phyloP scores from a whole-genome alignment of 129 eudicot species.

The Cynara cardunculus region DNA sequence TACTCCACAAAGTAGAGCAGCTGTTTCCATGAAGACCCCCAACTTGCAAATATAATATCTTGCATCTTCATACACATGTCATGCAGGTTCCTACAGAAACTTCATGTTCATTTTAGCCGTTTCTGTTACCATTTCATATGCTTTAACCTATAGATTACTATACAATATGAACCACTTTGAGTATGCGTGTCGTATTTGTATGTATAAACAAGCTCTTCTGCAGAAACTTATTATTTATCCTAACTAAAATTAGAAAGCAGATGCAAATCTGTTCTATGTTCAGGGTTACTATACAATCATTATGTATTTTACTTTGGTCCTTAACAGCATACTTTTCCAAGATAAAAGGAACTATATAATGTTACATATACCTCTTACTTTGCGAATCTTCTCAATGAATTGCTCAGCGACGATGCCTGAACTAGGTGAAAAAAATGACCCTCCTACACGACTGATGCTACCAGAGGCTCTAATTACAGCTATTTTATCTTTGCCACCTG shows the following conservation, averaged over 20 bases:
- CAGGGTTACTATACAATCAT: background rate
- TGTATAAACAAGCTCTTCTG: background rate
- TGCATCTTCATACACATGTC: too few relatives aligned
- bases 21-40: too few relatives aligned
- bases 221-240: background rate
- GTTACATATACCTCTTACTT: conserved; percentile 50
- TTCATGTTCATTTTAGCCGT: too few relatives aligned
- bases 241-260: background rate
- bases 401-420: conserved; percentile 81
- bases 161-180: background rate
- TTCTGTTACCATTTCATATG: too few relatives aligned
- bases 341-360: background rate
- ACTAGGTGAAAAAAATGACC: conserved; percentile 57
- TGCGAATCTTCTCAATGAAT: conserved; percentile 85
- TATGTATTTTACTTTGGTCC: background rate
- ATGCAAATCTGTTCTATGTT: background rate
- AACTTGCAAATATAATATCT: too few relatives aligned
- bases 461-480: conserved; percentile 97
- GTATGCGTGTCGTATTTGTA: background rate
- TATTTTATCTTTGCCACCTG: conserved; percentile 73
- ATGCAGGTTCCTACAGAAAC: background rate
- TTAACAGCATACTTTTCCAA: background rate
- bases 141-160: too few relatives aligned
- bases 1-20: too few relatives aligned
- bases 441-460: conserved; percentile 70